phyloP scores from a whole-genome alignment of 2,329 filamentous ascomycete genomes.

The Verticillium longisporum region DNA sequence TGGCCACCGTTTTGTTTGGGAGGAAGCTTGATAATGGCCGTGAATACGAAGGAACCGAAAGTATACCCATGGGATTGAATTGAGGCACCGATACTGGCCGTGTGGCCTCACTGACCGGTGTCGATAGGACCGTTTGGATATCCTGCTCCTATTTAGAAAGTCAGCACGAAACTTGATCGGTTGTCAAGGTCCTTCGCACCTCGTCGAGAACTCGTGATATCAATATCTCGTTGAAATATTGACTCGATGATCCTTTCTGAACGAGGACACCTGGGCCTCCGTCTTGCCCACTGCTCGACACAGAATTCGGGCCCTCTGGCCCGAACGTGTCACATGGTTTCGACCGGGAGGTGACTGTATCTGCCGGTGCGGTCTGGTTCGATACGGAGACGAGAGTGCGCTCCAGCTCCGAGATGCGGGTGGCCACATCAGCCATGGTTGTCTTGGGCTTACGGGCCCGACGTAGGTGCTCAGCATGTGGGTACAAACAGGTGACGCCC shows the following conservation, averaged over 20 bases:
- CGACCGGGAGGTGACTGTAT: neutral
- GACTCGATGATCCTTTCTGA: slow-evolving; percentile 22
- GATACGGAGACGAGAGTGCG: slow-evolving; percentile 15
- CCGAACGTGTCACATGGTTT: neutral
- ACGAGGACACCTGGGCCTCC: slow-evolving; percentile 19
- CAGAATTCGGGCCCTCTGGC: neutral
- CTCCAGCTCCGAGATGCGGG: slow-evolving; percentile 25
- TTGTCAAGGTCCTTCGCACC: slow-evolving; percentile 9
- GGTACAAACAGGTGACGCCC: slow-evolving; percentile 22
- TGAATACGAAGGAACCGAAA: slow-evolving; percentile 17
- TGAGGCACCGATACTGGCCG: slow-evolving; percentile 10
- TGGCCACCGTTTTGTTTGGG: slow-evolving; percentile 17
- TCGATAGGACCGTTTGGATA: slow-evolving; percentile 13
- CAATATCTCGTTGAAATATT: slow-evolving; percentile 29
- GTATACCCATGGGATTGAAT: slow-evolving; percentile 24
- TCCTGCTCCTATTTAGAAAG: slow-evolving; percentile 8
- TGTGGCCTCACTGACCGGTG: slow-evolving; percentile 3
- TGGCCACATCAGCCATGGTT: slow-evolving; percentile 24
- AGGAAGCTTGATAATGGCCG: slow-evolving; percentile 13
- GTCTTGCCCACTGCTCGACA: neutral
- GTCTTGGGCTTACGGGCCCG: slow-evolving; percentile 16
- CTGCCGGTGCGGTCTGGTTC: neutral
- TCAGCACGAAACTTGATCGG: neutral
- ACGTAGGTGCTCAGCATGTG: slow-evolving; percentile 4
- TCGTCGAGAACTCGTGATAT: slow-evolving; percentile 26